A percentile compares a stretch with the other conserved stretches of the same genome.
These are phyloP conservation scores for Chaetomium cochliodes DNA, from an alignment of 495 filamentous ascomycete genomes.

Conservation along the genomic window DNA sequence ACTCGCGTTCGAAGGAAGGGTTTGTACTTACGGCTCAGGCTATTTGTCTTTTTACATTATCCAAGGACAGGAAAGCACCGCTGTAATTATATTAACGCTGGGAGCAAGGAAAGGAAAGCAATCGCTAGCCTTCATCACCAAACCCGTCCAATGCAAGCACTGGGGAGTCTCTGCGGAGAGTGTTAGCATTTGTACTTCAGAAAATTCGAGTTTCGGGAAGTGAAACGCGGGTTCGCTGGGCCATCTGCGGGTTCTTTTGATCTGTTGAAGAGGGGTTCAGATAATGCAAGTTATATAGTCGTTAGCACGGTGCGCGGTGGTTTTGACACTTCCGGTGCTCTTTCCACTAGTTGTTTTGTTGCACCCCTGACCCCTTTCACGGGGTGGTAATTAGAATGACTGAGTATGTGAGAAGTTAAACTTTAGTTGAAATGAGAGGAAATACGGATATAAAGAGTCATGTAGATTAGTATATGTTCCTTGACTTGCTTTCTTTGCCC, in stretches of 20 bases:
- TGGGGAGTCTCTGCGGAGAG: not conserved
- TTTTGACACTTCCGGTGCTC: not conserved
- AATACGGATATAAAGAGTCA: too few relatives aligned
- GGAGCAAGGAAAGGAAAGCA: not conserved
- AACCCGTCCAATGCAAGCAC: too few relatives aligned
- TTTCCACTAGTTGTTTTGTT: not conserved
- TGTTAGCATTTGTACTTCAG: not conserved
- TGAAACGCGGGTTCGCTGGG: conserved; percentile 4
- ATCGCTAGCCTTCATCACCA: not conserved
- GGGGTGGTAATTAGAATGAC: not conserved
- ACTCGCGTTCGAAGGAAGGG: not conserved
- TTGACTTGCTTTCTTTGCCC: not conserved
- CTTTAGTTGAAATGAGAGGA: too few relatives aligned
- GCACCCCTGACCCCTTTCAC: not conserved
- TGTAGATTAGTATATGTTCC: not conserved
- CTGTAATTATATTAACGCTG: not conserved
- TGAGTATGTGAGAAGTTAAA: too few relatives aligned
- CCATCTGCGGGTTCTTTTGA: not conserved
- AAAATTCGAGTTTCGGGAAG: conserved; percentile 5
- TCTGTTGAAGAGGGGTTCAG: not conserved
- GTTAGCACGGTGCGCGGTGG: not conserved
- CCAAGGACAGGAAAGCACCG: not conserved
- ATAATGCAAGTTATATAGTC: not conserved
- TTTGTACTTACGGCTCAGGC: not conserved
- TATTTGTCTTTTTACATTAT: not conserved